Conservation (phyloP, 2,329 filamentous ascomycete genomes). For the Cytospora leucostoma region DNA sequence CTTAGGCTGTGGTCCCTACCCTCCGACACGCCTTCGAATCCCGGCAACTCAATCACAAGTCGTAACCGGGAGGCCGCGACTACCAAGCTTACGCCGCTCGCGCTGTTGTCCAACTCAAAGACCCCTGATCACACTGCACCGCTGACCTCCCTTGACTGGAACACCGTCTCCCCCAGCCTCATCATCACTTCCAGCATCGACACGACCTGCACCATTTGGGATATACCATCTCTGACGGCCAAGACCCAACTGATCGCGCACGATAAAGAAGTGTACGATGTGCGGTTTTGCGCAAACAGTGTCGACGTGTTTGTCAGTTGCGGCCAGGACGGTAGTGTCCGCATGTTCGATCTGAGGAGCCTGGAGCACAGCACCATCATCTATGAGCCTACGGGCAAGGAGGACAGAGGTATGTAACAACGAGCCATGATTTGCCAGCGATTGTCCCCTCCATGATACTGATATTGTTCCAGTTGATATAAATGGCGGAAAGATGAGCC, state of each 20-base stretch:
- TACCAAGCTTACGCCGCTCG: conserved; percentile 86
- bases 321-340: conserved; percentile 93
- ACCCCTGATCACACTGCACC: conserved; percentile 97
- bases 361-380: conserved; percentile 98
- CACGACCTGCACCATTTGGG: conserved; percentile 99
- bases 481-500: conserved; percentile 66
- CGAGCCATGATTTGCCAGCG: conserved; percentile 9
- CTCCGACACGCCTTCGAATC: conserved; percentile 58
- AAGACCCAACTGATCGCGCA: conserved; percentile 98
- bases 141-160: conserved; percentile 96
- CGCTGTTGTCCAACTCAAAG: conserved; percentile 94
- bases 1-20: conserved; percentile 92
- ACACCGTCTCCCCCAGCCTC: conserved; percentile 91
- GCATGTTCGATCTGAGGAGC: conserved; percentile 97
- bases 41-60: conserved; percentile 69
- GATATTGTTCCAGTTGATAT: conserved; percentile 42
- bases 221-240: conserved; percentile 94
- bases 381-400: conserved; percentile 93
- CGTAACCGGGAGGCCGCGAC: conserved; percentile 59
- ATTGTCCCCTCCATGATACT: neutral
- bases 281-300: conserved; percentile 95
- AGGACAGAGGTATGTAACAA: conserved; percentile 61
- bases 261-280: conserved; percentile 98
- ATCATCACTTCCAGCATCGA: conserved; percentile 99
- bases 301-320: conserved; percentile 99